Evolutionary conservation across 495 filamentous ascomycete species (phyloP), one percentile per base, ranked within the genome.

Genomic region (Chaetomidium leptoderma): DNA sequence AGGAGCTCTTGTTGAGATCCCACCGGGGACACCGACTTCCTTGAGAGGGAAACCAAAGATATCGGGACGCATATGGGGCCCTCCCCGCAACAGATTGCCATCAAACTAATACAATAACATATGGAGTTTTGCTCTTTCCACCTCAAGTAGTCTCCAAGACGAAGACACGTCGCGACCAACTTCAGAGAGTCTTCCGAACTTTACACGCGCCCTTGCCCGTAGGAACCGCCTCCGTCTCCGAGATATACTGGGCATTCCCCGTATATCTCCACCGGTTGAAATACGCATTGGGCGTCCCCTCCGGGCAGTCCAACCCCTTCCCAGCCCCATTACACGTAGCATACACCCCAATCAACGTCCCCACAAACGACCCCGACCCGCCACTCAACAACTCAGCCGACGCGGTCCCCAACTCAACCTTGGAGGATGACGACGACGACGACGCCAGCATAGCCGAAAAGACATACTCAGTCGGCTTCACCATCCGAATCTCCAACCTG

Each of bases 291-390:
- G 48, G 48, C 23, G 54, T 54, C 6, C 49, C 60, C 7, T 8
- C 8, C 36, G 55, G 60, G n/a, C 60, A 62, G 24, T 54, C 50
- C 23, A 57, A 10, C 4, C 62, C 57, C 32, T 43, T 30, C 2
- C 57, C 58, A n/a, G 53, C 46, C 7, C 62, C 62, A 19, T 61
- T 64, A 49, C 62, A 60, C 3, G 62, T 64, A 6, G 58, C 57
- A 36, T 60, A 64, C 17, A 58, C 53, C 0, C 62, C 62, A 2
- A 64, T 8, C 52, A 64, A 36, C 0, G 53, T 61, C 0, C 62
- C 62, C 4, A 58, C 54, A 27, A 60, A 64, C 14, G 57, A 58
- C 0, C 62, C 62, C 8, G 37, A 36, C 14, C 48, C 58, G 3
- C 58, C 57, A 27, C 57, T 63, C 33, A 63, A 3, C 29, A 60